Base-by-base conservation (phyloP, 1,139 yeast species). In the Blastobotrys petasosporus region DNA sequence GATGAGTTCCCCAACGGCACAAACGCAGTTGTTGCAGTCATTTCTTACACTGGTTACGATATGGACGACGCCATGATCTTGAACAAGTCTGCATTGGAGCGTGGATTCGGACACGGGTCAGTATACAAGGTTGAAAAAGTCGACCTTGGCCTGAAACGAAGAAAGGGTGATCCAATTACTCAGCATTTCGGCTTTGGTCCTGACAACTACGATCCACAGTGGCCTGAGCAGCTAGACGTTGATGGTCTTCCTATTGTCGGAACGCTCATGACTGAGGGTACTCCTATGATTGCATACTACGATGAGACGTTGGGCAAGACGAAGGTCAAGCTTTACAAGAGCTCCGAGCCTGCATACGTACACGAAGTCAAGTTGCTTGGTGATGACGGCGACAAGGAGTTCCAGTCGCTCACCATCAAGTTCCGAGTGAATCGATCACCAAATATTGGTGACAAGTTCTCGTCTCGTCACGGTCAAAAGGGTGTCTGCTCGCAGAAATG, bases 51-150 rank as follows among this genome's bases (percentile, higher is more conserved):
- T 6, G 98, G 98, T 58, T 92, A 92, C 64, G 99, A 92, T 85
- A 92, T 92, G 98, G 84, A 92, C 71, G 99, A 92, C 69, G 99
- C 98, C 64, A 92, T 92, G 98, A 92, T 92, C 62, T 80, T 92
- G 60, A 94, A 92, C 68, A 92, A 92, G 67, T 84, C 95, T 41
- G 96, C 97, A 0, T 94, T 90, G 61, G 99, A 92, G 70, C 79
- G 99, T 66, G 99, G 98, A 0, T 94, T 92, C 57, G 98, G 94
- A 20, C 94, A 92, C 60, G 98, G 98, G 69, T 86, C 95, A 2
- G 94, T 92, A 53, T 88, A 86, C 70, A 92, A 94, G 69, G 94
- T 85, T 32, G 98, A 92, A 64, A 87, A 87, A 68, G 77, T 92
- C 45, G 97, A 92, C 60, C 74, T 92, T 50, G 71, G 84, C 4